Conservation (phyloP, 345 rosid species). For the Eucalyptus pauciflora region DNA sequence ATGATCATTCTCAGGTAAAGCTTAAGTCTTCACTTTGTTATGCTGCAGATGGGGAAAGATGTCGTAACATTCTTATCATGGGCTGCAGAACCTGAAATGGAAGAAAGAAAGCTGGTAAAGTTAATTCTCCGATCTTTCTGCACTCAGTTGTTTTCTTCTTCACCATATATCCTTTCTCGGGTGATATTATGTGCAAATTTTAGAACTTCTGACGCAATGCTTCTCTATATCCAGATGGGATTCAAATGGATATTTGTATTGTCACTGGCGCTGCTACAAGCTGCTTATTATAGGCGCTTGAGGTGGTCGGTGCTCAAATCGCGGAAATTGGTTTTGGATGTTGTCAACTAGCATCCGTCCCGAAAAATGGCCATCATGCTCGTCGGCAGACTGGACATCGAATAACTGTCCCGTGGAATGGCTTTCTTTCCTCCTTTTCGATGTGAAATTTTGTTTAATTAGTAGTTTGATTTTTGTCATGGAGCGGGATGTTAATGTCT, state of each 20-base stretch:
- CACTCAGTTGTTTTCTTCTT: background rate
- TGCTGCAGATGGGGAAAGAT: constrained; percentile 96
- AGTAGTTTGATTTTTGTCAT: background rate
- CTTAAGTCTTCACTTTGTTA: background rate
- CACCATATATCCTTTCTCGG: background rate
- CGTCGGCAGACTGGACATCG: background rate
- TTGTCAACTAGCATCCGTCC: constrained; percentile 43
- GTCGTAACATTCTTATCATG: constrained; percentile 81
- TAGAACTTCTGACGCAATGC: background rate
- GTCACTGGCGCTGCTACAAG: constrained; percentile 89
- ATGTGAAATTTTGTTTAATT: background rate
- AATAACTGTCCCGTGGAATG: background rate
- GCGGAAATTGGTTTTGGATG: constrained; percentile 81
- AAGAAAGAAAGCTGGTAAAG: constrained; percentile 90
- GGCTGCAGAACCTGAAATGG: constrained; percentile 99
- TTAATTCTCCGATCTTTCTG: background rate
- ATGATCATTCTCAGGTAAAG: background rate
- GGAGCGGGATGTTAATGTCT: background rate
- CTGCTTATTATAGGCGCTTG: constrained; percentile 82
- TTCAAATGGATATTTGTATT: constrained; percentile 97
- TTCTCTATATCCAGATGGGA: constrained; percentile 69
- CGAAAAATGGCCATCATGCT: background rate
- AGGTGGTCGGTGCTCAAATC: constrained; percentile 92
- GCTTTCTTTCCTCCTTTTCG: background rate
- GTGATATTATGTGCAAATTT: background rate